phyloP scores from a whole-genome alignment of 1,284 basidiomycete species.

The Phellopilus nigrolimitatus region DNA sequence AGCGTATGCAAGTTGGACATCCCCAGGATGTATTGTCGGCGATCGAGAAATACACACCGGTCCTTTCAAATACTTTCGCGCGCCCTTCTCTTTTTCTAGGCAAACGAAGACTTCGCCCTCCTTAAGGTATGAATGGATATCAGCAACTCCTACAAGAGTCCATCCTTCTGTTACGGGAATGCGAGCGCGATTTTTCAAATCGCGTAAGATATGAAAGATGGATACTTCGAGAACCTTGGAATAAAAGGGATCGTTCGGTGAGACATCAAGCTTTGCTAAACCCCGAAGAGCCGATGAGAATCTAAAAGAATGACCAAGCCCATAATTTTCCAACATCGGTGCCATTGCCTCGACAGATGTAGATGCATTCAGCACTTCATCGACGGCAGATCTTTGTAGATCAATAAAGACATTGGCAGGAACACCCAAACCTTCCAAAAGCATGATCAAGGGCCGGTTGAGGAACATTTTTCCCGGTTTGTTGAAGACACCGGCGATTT shows the following conservation, averaged over 20 bases:
- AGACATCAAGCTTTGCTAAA: slow-evolving; percentile 35
- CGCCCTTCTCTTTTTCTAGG: slow-evolving; percentile 37
- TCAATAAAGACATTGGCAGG: slow-evolving; percentile 46
- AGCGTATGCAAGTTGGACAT: slow-evolving; percentile 30
- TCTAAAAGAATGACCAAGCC: slow-evolving; percentile 38
- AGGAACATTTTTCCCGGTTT: slow-evolving; percentile 53
- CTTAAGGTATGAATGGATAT: slow-evolving; percentile 47
- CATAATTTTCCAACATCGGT: slow-evolving; percentile 40
- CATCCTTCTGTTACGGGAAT: slow-evolving; percentile 58
- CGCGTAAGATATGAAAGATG: slow-evolving; percentile 56
- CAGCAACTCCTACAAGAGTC: slow-evolving; percentile 66
- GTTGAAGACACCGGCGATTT: slow-evolving; percentile 62
- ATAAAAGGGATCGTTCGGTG: slow-evolving; percentile 43
- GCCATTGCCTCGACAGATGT: slow-evolving; percentile 42
- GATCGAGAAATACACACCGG: slow-evolving; percentile 47
- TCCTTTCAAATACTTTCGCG: slow-evolving; percentile 48
- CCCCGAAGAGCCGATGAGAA: slow-evolving; percentile 36
- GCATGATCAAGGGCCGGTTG: slow-evolving; percentile 68
- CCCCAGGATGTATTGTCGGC: slow-evolving; percentile 31
- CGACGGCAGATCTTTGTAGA: slow-evolving; percentile 51
- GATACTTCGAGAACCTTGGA: slow-evolving; percentile 46
- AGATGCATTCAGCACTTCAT: slow-evolving; percentile 39
- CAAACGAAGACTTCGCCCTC: slow-evolving; percentile 57
- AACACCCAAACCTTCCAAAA: slow-evolving; percentile 55
- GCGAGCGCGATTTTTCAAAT: slow-evolving; percentile 62